Conservation (phyloP, 768 basidiomycete species). For the Mycena belliarum region DNA sequence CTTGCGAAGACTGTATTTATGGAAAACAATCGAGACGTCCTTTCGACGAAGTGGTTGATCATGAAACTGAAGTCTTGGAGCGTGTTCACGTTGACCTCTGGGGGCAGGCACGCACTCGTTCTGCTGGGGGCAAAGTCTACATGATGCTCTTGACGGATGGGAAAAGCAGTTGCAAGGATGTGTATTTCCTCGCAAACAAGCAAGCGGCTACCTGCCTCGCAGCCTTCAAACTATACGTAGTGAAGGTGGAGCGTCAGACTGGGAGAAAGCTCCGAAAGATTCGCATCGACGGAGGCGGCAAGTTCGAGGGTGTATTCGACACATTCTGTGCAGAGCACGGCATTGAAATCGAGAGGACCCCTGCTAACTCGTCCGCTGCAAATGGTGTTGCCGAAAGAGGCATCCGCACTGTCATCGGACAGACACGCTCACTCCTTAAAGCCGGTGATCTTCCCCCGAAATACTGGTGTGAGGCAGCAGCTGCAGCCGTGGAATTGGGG, state of each 20-base stretch:
- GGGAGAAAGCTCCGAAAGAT: background rate
- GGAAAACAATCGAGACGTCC: background rate
- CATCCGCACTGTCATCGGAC: background rate
- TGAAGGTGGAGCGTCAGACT: background rate
- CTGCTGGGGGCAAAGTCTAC: background rate
- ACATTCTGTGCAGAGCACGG: background rate
- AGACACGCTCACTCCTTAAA: constrained; percentile 4
- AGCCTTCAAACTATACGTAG: background rate
- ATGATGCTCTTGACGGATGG: background rate
- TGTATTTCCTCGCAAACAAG: background rate
- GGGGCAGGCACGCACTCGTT: background rate
- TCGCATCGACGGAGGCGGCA: constrained; percentile 16
- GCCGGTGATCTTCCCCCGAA: constrained; percentile 1
- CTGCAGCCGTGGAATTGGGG: background rate
- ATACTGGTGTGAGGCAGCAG: constrained; percentile 12
- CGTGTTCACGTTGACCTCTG: background rate
- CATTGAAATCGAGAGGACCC: background rate
- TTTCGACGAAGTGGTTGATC: background rate
- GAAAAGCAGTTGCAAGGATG: background rate
- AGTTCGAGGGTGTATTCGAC: background rate
- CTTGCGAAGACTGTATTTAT: background rate
- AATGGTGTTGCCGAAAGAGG: constrained; percentile 4
- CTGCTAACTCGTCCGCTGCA: background rate
- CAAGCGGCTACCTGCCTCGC: background rate
- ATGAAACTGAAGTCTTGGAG: background rate